Evolutionary conservation across 2,329 filamentous ascomycete species (phyloP), one percentile per base, ranked within the genome.

Genomic region (Aureobasidium lini): DNA sequence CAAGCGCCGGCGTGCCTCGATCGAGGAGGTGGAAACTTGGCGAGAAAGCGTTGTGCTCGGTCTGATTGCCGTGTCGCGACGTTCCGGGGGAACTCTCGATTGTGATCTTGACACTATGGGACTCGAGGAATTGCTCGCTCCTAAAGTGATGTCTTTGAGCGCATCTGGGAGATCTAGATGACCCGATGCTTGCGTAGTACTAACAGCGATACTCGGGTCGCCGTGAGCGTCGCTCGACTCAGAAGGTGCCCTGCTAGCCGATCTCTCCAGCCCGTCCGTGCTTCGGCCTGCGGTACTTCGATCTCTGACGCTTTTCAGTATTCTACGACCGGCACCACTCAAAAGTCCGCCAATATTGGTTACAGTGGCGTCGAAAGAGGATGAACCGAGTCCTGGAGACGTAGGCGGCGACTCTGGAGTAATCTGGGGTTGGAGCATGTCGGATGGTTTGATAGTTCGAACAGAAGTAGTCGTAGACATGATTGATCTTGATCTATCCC

Each of bases 141-240:
- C 62, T 16, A 72, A 68, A 10, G 72, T 74, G 18, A 71, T 63
- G 7, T 76, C 73, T 40, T 72, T 72, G 71, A 78, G 64, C 69
- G 77, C 61, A 65, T 79, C 64, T 69, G 81, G 70, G 70, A 75
- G 66, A 77, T 84, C 64, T 78, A 78, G 70, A 69, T 84, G 60
- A 15, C 87, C 88, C 3, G 85, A 79, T 1, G 81, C 87, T 23
- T 81, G 75, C 1, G 84, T 79, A 4, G 79, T 83, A 68, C 81
- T 88, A 29, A 90, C 66, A 4, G 82, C 83, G 2, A 90, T 78
- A 63, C 82, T 84, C 1, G 88, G 78, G 42, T 80, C 80, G 2
- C 81, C 81, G 61, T 87, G 85, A 64, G 86, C 84, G 67, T 89
- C 85, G 9, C 78, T 74, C 56, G 77, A 83, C 23, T 77, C 76